phyloP scores from a whole-genome alignment of 2,329 filamentous ascomycete species.

The Fusarium avenaceum region DNA sequence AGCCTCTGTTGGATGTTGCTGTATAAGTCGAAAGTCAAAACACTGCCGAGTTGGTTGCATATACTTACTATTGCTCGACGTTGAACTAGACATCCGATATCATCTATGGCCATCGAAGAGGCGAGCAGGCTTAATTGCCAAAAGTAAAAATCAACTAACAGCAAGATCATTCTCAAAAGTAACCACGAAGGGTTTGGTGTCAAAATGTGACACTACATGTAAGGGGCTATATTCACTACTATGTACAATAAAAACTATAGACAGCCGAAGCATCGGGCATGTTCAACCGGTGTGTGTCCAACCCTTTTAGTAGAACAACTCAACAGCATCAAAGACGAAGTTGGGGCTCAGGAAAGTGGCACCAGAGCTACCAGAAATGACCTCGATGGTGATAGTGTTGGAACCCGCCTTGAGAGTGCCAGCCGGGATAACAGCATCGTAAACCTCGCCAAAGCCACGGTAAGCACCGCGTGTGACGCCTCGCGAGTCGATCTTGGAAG shows the following conservation, averaged over 20 bases:
- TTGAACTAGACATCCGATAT: no score
- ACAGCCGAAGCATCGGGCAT: not conserved
- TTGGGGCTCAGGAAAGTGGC: conserved; percentile 70
- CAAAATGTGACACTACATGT: no score
- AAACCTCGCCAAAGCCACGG: conserved; percentile 73
- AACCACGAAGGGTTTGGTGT: no score
- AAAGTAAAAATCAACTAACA: rapidly evolving
- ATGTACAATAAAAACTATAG: conserved; percentile 39
- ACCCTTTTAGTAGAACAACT: conserved; percentile 43
- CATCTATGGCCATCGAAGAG: no score
- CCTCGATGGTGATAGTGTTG: conserved; percentile 74
- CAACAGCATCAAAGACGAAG: conserved; percentile 53
- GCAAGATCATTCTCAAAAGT: no score
- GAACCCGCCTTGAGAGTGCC: conserved; percentile 70
- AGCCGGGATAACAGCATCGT: conserved; percentile 70
- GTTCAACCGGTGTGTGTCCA: no score
- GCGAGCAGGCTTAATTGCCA: no score
- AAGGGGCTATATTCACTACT: conserved; percentile 18
- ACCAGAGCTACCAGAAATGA: conserved; percentile 70
- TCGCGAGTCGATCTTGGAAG: conserved; percentile 73
- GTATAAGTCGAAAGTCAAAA: not conserved
- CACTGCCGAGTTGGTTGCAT: no score
- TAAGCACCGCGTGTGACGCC: conserved; percentile 77
- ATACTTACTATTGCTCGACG: no score
- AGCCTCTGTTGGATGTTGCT: no score